Evolutionary conservation across 345 rosid species (phyloP).

Genomic region (Eucalyptus curtisii): DNA sequence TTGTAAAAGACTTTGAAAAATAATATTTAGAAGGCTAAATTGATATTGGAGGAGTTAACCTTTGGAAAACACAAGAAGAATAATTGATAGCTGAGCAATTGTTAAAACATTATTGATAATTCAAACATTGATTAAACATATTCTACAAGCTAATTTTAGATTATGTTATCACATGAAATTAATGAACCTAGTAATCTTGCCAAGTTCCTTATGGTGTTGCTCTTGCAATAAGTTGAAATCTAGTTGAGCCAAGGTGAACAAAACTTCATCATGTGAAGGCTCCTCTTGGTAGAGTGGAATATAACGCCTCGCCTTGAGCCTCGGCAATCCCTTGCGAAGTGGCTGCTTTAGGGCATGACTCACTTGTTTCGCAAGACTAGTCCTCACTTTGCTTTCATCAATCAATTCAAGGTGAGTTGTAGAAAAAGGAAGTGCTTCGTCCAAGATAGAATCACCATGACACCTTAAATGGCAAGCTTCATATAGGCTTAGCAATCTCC

Average conservation of each 20-base stretch:
- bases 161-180: no score
- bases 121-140: no score
- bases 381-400: background rate
- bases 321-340: background rate
- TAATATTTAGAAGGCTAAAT: no score
- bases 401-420: background rate
- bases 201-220: background rate
- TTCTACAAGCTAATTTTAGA: no score
- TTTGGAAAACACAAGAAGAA: no score
- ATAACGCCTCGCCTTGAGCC: background rate
- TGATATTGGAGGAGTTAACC: no score
- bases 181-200: background rate
- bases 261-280: background rate
- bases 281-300: background rate
- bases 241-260: background rate
- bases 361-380: background rate
- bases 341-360: background rate
- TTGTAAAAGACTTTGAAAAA: no score
- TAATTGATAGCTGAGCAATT: no score
- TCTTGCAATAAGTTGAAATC: background rate
- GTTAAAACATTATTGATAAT: no score
- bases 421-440: conserved; percentile 2
- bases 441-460: background rate
- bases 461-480: background rate
- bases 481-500: background rate